Conservation (phyloP, 768 basidiomycete species). For the Kwoniella botswanensis region DNA sequence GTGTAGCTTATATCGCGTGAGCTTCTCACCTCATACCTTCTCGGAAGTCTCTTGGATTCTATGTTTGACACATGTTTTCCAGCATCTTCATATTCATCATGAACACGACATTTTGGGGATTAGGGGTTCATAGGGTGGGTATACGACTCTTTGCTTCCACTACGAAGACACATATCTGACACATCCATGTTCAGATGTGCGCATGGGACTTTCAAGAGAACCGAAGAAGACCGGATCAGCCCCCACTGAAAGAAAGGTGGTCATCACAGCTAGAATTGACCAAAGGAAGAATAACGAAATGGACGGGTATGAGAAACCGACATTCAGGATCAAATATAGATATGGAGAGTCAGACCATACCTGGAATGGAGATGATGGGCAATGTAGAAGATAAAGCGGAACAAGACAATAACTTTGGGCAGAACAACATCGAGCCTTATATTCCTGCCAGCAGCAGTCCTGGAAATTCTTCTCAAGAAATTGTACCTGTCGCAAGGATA, state of each 20-base stretch:
- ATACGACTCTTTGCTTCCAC: neutral
- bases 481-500: neutral
- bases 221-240: slow-evolving; percentile 26
- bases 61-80: neutral
- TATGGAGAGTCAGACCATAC: slow-evolving; percentile 17
- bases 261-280: slow-evolving; percentile 6
- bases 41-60: neutral
- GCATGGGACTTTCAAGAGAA: slow-evolving; percentile 55
- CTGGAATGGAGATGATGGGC: slow-evolving; percentile 21
- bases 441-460: neutral
- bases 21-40: no score
- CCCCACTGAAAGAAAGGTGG: slow-evolving; percentile 36
- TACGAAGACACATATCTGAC: neutral
- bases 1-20: slow-evolving; percentile 53
- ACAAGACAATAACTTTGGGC: slow-evolving; percentile 2
- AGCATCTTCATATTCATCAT: slow-evolving; percentile 62
- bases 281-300: slow-evolving; percentile 11
- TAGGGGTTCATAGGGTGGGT: slow-evolving; percentile 55
- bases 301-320: slow-evolving; percentile 1
- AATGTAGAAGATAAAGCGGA: slow-evolving; percentile 30
- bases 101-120: slow-evolving; percentile 61
- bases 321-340: neutral
- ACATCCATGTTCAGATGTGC: slow-evolving; percentile 36
- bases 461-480: neutral
- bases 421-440: slow-evolving; percentile 6